Base-by-base conservation (phyloP, 176 grass and related monocot species). In the Stipa capillata region DNA sequence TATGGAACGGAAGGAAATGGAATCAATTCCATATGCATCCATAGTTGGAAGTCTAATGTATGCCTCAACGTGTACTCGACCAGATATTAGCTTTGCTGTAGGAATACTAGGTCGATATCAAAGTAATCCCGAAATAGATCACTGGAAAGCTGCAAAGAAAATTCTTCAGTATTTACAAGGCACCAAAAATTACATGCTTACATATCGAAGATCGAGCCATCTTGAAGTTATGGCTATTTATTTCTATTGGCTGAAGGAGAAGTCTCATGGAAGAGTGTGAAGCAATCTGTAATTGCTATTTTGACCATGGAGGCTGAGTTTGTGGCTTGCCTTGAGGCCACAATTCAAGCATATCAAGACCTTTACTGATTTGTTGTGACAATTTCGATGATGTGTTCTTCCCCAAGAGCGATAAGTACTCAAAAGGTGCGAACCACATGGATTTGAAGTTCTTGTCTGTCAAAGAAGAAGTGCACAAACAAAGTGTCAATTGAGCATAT, bases 281-380 rank as follows among this genome's bases (percentile, higher is more conserved):
- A 87, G 35, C 39, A 77, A 7, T 60, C 23, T 40, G 1, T 76
- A 14, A 29, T 75, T 60, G 23, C 45, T 69, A 27, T 60, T 56
- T 82, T 14, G 25, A 77, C 47, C 2, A 76, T 82, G 21, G 7
- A 68, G 25, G 48, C 28, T 16, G 13, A 82, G 43, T 86, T 80
- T 47, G n/a, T 86, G 37, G 54, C 39, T 12, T 80, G 82, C 9
- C 74, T 61, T 80, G 73, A 80, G 13, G 65, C 66, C 37, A 73
- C 45, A 9, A 55, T 28, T 77, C 70, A 84, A 16, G 32, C 18
- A 35, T n/a, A n/a, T n/a, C n/a, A n/a, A n/a, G n/a, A n/a, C n/a
- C n/a, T n/a, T n/a, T n/a, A n/a, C n/a, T 48, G 16, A 35, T 55
- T 27, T 65, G 54, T 37, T 79, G 63, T 52, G 74, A 62, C 13